These are phyloP conservation scores for Saccharomyces hybrid DNA, from an alignment of 1,139 yeast genomes.

Conservation along the genomic window DNA sequence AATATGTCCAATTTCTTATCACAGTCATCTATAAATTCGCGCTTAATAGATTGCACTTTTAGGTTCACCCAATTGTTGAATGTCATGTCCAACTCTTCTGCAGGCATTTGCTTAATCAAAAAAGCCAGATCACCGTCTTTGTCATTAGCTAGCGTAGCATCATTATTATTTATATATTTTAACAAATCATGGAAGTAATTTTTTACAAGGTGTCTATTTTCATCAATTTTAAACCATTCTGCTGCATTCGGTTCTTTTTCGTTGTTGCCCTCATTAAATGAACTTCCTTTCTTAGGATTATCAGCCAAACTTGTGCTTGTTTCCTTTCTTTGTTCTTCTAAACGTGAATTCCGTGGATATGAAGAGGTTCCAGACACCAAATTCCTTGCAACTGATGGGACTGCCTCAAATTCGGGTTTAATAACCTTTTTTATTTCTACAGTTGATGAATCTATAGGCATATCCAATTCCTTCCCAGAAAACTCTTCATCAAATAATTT, in stretches of 20 bases:
- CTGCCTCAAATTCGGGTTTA: neutral
- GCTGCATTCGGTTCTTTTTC: neutral
- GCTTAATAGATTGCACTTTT: slow-evolving; percentile 39
- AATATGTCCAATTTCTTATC: slow-evolving; percentile 38
- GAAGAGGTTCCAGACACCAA: neutral
- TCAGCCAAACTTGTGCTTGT: neutral
- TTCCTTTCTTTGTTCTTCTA: neutral
- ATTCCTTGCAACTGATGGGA: neutral
- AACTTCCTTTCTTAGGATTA: neutral
- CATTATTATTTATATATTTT: slow-evolving; percentile 22
- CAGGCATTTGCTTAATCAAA: slow-evolving; percentile 64
- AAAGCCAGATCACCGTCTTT: slow-evolving; percentile 54
- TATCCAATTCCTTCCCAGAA: neutral
- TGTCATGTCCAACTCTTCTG: slow-evolving; percentile 59
- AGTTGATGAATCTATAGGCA: neutral
- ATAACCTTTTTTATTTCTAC: neutral
- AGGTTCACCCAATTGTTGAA: slow-evolving; percentile 57
- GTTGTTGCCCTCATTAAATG: neutral
- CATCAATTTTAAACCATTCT: slow-evolving; percentile 6
- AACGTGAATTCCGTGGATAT: neutral
- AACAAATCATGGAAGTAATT: slow-evolving; percentile 24
- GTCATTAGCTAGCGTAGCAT: slow-evolving; percentile 42
- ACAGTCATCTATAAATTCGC: slow-evolving; percentile 39
- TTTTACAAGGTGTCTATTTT: slow-evolving; percentile 14
- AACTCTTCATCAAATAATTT: neutral